Evolutionary conservation across 2,329 filamentous ascomycete genomes (phyloP).

Genomic region (Sclerotinia borealis): DNA sequence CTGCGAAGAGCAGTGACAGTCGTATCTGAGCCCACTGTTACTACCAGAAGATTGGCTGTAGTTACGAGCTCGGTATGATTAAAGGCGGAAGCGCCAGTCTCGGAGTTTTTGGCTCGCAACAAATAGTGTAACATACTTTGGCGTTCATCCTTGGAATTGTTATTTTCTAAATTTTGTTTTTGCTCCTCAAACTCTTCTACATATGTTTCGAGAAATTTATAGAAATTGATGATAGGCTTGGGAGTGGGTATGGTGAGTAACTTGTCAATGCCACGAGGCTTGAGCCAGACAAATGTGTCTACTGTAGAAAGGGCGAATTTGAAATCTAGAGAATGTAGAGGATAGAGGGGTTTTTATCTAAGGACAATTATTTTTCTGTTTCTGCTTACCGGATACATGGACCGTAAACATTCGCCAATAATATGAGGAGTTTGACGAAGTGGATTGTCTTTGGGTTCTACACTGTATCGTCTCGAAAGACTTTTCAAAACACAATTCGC

Average conservation of each 20-base stretch:
- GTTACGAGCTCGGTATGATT: background rate
- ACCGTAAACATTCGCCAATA: background rate
- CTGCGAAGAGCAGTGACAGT: background rate
- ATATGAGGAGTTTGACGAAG: background rate
- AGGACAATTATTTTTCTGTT: background rate
- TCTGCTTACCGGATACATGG: background rate
- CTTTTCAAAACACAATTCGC: conserved; percentile 4
- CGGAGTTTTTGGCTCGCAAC: conserved; percentile 88
- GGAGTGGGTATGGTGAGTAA: background rate
- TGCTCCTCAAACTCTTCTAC: background rate
- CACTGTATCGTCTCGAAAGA: conserved; percentile 7
- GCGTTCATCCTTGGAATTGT: background rate
- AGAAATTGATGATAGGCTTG: background rate
- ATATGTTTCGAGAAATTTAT: background rate
- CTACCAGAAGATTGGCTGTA: background rate
- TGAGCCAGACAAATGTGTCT: background rate
- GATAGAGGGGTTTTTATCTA: background rate
- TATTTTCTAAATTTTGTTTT: background rate
- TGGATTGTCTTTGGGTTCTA: background rate
- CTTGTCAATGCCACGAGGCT: background rate
- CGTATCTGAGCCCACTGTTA: background rate
- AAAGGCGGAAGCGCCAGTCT: conserved; percentile 73
- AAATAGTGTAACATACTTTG: conserved; percentile 35
- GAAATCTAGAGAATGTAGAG: background rate
- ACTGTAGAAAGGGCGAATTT: background rate